Evolutionary conservation across 768 basidiomycete genomes (phyloP).

Genomic region (Multifurca ochricompacta): DNA sequence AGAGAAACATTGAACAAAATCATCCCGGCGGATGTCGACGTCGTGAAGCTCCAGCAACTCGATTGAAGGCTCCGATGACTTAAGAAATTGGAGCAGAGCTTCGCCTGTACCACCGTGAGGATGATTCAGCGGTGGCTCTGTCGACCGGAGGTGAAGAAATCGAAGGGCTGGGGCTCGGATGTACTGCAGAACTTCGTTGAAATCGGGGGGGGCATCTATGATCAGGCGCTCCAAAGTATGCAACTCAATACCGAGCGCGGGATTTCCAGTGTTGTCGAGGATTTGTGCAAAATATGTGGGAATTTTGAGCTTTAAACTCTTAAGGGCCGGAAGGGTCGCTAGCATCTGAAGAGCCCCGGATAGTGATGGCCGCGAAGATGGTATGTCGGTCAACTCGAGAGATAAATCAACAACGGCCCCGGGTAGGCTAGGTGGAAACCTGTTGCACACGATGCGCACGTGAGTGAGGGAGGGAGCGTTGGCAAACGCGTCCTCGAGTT

Average conservation of each 20-base stretch:
- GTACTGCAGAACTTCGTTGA: constrained; percentile 27
- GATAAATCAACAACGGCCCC: constrained; percentile 11
- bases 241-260: constrained; percentile 20
- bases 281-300: constrained; percentile 25
- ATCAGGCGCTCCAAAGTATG: constrained; percentile 27
- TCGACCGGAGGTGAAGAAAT: constrained; percentile 36
- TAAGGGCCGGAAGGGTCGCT: constrained; percentile 34
- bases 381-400: constrained; percentile 16
- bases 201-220: constrained; percentile 27
- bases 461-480: constrained; percentile 30
- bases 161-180: constrained; percentile 32
- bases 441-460: constrained; percentile 10
- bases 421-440: constrained; percentile 14
- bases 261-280: constrained; percentile 20
- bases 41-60: constrained; percentile 43
- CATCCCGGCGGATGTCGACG: constrained; percentile 34
- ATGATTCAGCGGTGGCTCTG: constrained; percentile 28
- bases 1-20: constrained; percentile 32
- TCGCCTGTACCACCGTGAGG: constrained; percentile 30
- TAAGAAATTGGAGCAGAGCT: constrained; percentile 28
- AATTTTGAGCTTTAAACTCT: constrained; percentile 35
- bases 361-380: constrained; percentile 22
- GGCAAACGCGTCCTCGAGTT: constrained; percentile 23
- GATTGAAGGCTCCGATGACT: constrained; percentile 26
- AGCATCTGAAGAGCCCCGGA: constrained; percentile 27